These are phyloP conservation scores for Termitomyces bulborhizus DNA, from an alignment of 768 basidiomycete genomes.

Conservation along the genomic window DNA sequence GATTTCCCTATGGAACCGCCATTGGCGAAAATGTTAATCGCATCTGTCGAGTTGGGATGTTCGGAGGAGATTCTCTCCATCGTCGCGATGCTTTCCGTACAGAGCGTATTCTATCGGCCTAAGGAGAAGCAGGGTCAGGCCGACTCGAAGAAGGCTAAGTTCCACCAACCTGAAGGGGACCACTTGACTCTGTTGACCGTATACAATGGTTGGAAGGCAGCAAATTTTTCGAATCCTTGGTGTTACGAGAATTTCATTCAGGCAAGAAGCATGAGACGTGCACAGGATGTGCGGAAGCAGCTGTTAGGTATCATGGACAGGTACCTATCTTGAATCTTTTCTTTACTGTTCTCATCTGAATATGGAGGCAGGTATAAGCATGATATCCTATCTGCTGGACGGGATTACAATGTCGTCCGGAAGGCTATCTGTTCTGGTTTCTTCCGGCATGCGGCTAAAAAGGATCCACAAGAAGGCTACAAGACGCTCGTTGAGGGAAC, in stretches of 20 bases:
- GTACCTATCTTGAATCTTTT: constrained; percentile 32
- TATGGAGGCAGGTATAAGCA: constrained; percentile 75
- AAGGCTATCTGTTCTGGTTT: constrained; percentile 96
- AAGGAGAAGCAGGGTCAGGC: constrained; percentile 99
- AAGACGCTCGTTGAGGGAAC: constrained; percentile 97
- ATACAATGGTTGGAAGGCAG: constrained; percentile 97
- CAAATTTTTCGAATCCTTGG: constrained; percentile 97
- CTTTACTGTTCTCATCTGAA: constrained; percentile 4
- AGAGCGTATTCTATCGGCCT: constrained; percentile 96
- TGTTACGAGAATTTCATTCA: constrained; percentile 99
- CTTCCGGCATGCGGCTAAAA: constrained; percentile 98
- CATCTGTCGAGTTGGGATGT: constrained; percentile 94
- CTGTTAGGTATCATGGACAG: constrained; percentile 98
- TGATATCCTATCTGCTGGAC: constrained; percentile 88
- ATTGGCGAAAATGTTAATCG: constrained; percentile 95
- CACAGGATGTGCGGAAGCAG: constrained; percentile 97
- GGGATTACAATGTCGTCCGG: constrained; percentile 88
- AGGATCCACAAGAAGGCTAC: constrained; percentile 97
- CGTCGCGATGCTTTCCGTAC: constrained; percentile 96
- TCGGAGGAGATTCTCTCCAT: constrained; percentile 97
- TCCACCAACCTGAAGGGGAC: constrained; percentile 98
- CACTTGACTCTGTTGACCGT: constrained; percentile 89
- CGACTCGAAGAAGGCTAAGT: constrained; percentile 99
- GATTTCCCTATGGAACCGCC: constrained; percentile 99
- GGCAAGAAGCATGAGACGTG: constrained; percentile 92